Base-by-base conservation (phyloP, 2,329 filamentous ascomycete genomes). In the Sporothrix luriei region DNA sequence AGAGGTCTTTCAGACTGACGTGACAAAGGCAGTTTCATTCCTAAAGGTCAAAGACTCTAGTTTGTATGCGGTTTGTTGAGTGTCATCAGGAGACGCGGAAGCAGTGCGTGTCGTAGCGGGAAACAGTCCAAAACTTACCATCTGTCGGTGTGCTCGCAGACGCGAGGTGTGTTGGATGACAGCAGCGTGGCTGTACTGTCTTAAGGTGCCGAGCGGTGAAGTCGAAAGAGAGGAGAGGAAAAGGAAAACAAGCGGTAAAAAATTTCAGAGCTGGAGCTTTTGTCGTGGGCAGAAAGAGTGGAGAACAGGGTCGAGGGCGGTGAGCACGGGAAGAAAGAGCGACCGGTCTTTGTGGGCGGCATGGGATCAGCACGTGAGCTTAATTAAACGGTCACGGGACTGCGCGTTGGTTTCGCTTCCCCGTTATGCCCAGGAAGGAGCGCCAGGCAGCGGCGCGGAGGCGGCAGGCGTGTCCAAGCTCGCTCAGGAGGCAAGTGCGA, bases 11-110 rank as follows among this genome's bases (percentile, higher is more conserved):
- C 92, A 95, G 92, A 93, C 92, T 95, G 92, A 95, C 91, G 91
- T 94, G 89, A 87, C 89, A 92, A 87, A 85, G 79, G 80, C 88
- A 80, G 90, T 94, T 94, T 94, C 91, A 94, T 90, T 86, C 88
- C 85, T 80, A 79, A 79, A 84, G 90, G 89, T 96, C 92, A 95
- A 95, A 96, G 92, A 96, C 92, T 96, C 92, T 96, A 96, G 91
- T 94, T 94, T 90, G 91, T 94, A 93, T 90, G 89, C 87, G 90
- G 91, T 93, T 90, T 86, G 85, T 83, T 84, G 80, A 54, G 82
- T 93, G 89, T 94, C 92, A 94, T 94, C 92, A 93, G 79, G 81
- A 81, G 83, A 61, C 6, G 33, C 55, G 48, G 68, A 78, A 74
- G 72, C 72, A 74, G 75, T 74, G 71, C 64, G 62, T 46, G 73